These are phyloP conservation scores for Mucor lusitanicus DNA, from an alignment of 371 early-diverging fungal species.

Conservation along the genomic window DNA sequence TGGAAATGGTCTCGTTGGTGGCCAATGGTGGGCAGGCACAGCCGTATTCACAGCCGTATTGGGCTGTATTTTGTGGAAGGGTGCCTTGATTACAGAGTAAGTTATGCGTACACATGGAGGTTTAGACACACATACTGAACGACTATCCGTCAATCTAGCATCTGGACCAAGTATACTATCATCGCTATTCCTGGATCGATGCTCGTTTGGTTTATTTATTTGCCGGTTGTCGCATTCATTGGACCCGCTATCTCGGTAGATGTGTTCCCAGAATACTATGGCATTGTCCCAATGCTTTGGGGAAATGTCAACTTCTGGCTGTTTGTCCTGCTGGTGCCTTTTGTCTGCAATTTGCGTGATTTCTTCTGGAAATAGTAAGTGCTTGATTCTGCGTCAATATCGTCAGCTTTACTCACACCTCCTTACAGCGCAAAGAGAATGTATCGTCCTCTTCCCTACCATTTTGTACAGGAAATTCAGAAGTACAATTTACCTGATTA, in stretches of 20 bases:
- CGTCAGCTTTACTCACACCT: too few relatives aligned
- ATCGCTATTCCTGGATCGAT: constrained; percentile 83
- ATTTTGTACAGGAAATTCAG: constrained; percentile 94
- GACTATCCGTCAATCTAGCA: constrained; percentile 27
- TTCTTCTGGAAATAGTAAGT: constrained; percentile 92
- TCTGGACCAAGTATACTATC: constrained; percentile 85
- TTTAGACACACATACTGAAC: neutral
- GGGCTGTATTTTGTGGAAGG: constrained; percentile 80
- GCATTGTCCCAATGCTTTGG: constrained; percentile 77
- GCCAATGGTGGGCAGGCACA: constrained; percentile 80
- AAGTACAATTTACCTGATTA: constrained; percentile 94
- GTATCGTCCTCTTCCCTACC: constrained; percentile 76
- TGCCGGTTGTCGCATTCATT: constrained; percentile 81
- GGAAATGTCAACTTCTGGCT: constrained; percentile 86
- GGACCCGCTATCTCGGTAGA: constrained; percentile 78
- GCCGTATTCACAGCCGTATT: constrained; percentile 80
- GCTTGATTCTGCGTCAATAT: constrained; percentile 63
- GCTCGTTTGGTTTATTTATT: constrained; percentile 82
- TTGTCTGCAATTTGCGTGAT: constrained; percentile 83
- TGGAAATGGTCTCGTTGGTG: constrained; percentile 61
- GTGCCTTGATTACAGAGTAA: constrained; percentile 81
- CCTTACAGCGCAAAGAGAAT: too few relatives aligned
- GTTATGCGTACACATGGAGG: constrained; percentile 75
- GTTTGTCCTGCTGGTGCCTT: constrained; percentile 77
- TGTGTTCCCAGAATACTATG: constrained; percentile 73